Conservation (phyloP, 2,329 filamentous ascomycete genomes). For the Epicoccum nigrum region DNA sequence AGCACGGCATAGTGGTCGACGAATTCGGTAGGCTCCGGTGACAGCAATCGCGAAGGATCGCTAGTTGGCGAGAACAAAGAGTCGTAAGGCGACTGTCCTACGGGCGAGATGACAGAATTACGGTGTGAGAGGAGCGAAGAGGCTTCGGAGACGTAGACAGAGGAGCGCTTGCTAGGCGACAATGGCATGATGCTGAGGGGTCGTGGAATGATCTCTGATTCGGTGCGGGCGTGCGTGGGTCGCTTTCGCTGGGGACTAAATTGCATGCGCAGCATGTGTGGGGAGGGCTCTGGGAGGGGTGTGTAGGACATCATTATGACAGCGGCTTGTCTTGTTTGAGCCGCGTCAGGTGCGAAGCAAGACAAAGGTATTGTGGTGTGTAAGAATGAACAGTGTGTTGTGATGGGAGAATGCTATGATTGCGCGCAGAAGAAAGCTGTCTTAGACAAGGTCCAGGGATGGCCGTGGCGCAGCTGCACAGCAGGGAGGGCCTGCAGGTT, state of each 20-base stretch:
- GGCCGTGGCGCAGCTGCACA: conserved; percentile 27
- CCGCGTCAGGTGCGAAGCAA: conserved; percentile 10
- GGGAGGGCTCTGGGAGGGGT: conserved; percentile 24
- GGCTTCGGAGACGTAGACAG: conserved; percentile 36
- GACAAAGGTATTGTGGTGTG: conserved; percentile 16
- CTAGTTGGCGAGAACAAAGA: conserved; percentile 22
- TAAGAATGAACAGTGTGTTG: conserved; percentile 15
- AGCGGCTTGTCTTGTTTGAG: conserved; percentile 5
- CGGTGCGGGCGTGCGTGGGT: conserved; percentile 30
- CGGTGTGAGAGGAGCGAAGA: conserved; percentile 29
- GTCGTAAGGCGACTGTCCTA: conserved; percentile 17
- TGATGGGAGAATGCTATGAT: conserved; percentile 23
- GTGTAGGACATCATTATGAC: conserved; percentile 29
- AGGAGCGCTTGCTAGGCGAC: conserved; percentile 30
- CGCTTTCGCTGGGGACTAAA: conserved; percentile 30
- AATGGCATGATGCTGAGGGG: conserved; percentile 27
- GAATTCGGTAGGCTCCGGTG: conserved; percentile 21
- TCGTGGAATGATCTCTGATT: conserved; percentile 31
- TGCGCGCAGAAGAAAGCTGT: conserved; percentile 20
- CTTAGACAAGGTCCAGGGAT: conserved; percentile 22
- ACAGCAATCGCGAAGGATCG: conserved; percentile 13
- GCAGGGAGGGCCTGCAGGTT: conserved; percentile 31
- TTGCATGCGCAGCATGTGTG: conserved; percentile 24
- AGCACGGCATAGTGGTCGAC: conserved; percentile 43
- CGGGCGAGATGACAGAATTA: conserved; percentile 28